Conservation (phyloP, 2,329 filamentous ascomycete species). For the Xylariaceae sp. region DNA sequence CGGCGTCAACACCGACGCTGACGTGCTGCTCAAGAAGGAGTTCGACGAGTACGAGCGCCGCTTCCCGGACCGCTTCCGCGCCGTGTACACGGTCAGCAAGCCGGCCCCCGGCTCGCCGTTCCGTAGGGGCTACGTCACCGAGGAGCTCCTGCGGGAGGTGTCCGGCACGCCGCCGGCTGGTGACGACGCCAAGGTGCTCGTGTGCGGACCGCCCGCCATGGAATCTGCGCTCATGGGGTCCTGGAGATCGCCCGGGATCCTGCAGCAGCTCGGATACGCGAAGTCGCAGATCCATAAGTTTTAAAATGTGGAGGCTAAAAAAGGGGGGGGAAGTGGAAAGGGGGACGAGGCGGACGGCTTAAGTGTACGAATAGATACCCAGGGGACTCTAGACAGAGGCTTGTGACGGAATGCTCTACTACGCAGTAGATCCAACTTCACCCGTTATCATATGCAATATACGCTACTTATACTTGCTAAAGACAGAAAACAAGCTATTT, state of each 20-base stretch:
- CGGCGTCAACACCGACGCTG: slow-evolving; percentile 66
- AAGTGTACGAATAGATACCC: too few relatives aligned
- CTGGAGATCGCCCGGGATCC: slow-evolving; percentile 48
- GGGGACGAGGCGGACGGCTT: too few relatives aligned
- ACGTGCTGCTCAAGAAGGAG: slow-evolving; percentile 61
- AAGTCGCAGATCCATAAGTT: slow-evolving; percentile 64
- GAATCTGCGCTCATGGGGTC: slow-evolving; percentile 58
- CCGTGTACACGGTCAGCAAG: slow-evolving; percentile 60
- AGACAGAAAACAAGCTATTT: too few relatives aligned
- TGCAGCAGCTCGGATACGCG: slow-evolving; percentile 60
- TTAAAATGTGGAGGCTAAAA: too few relatives aligned
- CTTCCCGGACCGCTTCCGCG: slow-evolving; percentile 58
- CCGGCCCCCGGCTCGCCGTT: slow-evolving; percentile 45
- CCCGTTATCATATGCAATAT: too few relatives aligned
- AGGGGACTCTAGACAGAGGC: too few relatives aligned
- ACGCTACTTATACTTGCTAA: too few relatives aligned
- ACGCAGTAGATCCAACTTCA: too few relatives aligned
- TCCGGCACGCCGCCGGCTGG: slow-evolving; percentile 36
- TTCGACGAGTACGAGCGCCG: slow-evolving; percentile 53
- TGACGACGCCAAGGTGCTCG: slow-evolving; percentile 61
- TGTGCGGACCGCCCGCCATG: slow-evolving; percentile 72
- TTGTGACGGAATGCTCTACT: too few relatives aligned
- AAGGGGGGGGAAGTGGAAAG: too few relatives aligned
- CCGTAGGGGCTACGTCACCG: slow-evolving; percentile 60
- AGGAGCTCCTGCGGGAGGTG: slow-evolving; percentile 56